Evolutionary conservation across 768 basidiomycete species (phyloP).

Genomic region (Gymnopilus dilepis): DNA sequence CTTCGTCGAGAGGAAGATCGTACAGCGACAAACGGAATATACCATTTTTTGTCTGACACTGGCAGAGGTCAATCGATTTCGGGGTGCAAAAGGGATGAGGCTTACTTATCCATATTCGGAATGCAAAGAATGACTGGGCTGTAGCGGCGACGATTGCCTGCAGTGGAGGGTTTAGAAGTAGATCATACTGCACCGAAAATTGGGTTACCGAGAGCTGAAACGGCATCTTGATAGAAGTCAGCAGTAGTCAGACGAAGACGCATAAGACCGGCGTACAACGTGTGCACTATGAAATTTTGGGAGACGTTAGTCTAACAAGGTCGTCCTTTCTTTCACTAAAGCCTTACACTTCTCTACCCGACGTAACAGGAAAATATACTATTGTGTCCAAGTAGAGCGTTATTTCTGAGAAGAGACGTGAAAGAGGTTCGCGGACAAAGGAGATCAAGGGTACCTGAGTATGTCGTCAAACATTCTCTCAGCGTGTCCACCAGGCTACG

Average conservation of each 20-base stretch:
- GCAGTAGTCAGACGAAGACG: no score
- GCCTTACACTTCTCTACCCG: conserved; percentile 1
- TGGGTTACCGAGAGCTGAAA: conserved; percentile 4
- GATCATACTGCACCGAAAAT: not conserved
- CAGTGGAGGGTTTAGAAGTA: not conserved
- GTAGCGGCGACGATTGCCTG: conserved; percentile 13
- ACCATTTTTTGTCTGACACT: conserved; percentile 9
- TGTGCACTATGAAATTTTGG: not conserved
- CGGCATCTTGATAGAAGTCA: conserved; percentile 4
- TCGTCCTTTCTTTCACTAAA: no score
- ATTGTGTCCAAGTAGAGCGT: conserved; percentile 7
- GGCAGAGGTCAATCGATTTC: not conserved
- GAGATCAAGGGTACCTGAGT: conserved; percentile 2
- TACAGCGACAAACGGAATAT: conserved; percentile 5
- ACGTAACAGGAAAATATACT: conserved; percentile 1
- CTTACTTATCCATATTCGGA: conserved; percentile 11
- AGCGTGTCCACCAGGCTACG: conserved; percentile 9
- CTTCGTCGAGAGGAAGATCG: not conserved
- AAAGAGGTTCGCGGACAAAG: not conserved
- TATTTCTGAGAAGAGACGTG: not conserved
- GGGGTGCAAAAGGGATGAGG: no score
- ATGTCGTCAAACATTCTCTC: conserved; percentile 9
- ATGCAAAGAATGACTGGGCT: conserved; percentile 13
- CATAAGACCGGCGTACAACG: not conserved
- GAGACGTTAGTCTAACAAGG: not conserved